Percentiles rank a stretch among this genome's conserved stretches.
phyloP scores from a whole-genome alignment of 768 basidiomycete genomes.

The Saitozyma sp. region DNA sequence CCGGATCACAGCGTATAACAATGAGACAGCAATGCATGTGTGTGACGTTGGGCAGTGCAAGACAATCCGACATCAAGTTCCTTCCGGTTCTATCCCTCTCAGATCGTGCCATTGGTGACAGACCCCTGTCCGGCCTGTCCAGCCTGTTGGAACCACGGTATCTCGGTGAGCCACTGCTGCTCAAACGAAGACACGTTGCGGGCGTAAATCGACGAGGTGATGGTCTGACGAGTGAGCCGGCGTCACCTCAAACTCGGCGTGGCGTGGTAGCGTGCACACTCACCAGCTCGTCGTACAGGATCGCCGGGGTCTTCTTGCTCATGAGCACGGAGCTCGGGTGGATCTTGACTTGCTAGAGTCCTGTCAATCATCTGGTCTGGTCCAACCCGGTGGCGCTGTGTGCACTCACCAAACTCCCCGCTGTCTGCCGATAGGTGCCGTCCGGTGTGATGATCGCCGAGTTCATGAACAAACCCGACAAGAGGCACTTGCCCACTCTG shows the following conservation, averaged over 20 bases:
- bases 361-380: neutral
- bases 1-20: too few species aligned
- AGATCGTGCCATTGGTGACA: too few species aligned
- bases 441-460: constrained; percentile 81
- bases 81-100: too few species aligned
- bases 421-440: constrained; percentile 74
- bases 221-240: constrained; percentile 57
- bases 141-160: constrained; percentile 36
- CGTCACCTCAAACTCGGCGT: neutral
- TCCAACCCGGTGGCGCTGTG: neutral
- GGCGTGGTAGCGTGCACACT: constrained; percentile 43
- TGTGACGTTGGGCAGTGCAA: too few species aligned
- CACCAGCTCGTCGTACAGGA: constrained; percentile 92
- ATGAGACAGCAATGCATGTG: too few species aligned
- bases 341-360: constrained; percentile 65
- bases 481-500: constrained; percentile 68
- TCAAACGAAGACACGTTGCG: constrained; percentile 84
- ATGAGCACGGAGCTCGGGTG: constrained; percentile 82
- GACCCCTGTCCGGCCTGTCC: constrained; percentile 1
- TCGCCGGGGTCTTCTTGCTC: constrained; percentile 78
- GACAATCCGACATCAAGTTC: too few species aligned
- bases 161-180: constrained; percentile 57
- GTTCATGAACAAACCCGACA: constrained; percentile 76
- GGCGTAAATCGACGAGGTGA: constrained; percentile 68
- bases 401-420: constrained; percentile 51